Evolutionary conservation across 2,329 filamentous ascomycete species (phyloP).

Genomic region (Colletotrichum scovillei): DNA sequence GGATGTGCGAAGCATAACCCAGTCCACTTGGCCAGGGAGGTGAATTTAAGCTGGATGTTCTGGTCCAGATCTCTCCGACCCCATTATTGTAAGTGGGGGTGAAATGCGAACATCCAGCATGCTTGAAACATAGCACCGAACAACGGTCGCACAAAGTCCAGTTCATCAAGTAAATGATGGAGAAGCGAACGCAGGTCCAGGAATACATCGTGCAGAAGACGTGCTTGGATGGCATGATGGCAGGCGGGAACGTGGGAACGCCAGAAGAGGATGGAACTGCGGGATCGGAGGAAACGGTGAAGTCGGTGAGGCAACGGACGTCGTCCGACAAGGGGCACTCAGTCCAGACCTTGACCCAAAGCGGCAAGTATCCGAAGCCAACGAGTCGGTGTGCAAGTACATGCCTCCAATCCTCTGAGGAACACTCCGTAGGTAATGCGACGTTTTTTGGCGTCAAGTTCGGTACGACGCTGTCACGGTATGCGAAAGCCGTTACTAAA

Average conservation of each 20-base stretch:
- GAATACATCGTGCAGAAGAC: not conserved
- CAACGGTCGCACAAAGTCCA: too few species aligned
- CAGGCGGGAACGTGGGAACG: not conserved
- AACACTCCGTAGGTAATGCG: too few species aligned
- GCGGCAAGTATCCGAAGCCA: not conserved
- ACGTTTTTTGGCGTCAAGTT: too few species aligned
- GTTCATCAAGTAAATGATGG: not conserved
- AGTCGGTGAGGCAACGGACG: constrained; percentile 27
- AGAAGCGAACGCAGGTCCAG: not conserved
- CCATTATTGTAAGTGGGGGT: too few species aligned
- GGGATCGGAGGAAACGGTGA: constrained; percentile 22
- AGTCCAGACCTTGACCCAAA: constrained; percentile 16
- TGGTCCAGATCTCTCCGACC: too few species aligned
- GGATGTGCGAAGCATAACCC: too few species aligned
- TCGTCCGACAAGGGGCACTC: constrained; percentile 1
- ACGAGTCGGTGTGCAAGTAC: not conserved
- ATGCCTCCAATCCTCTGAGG: too few species aligned
- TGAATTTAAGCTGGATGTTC: too few species aligned
- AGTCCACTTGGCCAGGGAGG: too few species aligned
- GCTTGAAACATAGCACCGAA: not conserved
- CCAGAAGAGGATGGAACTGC: not conserved
- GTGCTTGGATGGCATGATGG: not conserved
- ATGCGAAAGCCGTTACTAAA: not conserved
- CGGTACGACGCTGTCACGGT: not conserved
- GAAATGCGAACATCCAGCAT: not conserved